Conservation (phyloP, 2,329 filamentous ascomycete genomes). For the Ascochyta lentis region DNA sequence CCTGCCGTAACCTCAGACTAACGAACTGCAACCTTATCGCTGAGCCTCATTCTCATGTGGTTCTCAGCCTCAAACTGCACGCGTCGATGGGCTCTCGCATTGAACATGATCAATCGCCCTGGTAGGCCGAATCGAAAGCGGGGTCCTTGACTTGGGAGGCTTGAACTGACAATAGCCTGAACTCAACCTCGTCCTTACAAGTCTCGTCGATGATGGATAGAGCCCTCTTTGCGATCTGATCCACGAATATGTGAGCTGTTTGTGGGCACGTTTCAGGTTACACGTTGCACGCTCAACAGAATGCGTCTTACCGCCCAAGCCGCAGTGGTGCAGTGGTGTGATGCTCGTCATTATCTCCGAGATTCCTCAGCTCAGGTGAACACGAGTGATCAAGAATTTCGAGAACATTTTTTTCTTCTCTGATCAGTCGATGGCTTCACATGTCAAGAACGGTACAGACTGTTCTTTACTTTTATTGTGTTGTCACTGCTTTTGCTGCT, state of each 20-base stretch:
- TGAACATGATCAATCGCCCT: too few species aligned
- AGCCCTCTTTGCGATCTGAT: not conserved
- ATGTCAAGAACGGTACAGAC: not conserved
- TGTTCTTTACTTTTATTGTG: not conserved
- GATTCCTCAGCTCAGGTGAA: constrained; percentile 1
- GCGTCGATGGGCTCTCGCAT: not conserved
- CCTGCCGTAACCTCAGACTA: constrained; percentile 2
- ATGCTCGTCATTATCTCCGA: constrained; percentile 18
- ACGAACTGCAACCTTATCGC: constrained; percentile 5
- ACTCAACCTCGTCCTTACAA: not conserved
- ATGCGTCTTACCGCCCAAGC: not conserved
- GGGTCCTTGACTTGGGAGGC: not conserved
- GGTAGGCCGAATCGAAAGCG: not conserved
- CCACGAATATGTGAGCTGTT: not conserved
- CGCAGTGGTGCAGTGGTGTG: constrained; percentile 22
- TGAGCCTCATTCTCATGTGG: constrained; percentile 11
- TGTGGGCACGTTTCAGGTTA: not conserved
- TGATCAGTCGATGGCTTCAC: not conserved
- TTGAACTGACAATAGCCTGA: not conserved
- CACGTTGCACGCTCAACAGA: constrained; percentile 11
- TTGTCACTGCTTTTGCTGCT: not conserved
- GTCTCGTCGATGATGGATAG: not conserved
- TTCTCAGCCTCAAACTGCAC: constrained; percentile 1
- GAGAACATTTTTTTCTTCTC: too few species aligned
- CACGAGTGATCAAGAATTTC: not conserved